These are phyloP conservation scores for Colletotrichum sp. DNA, from an alignment of 2,329 filamentous ascomycete genomes.

Conservation along the genomic window DNA sequence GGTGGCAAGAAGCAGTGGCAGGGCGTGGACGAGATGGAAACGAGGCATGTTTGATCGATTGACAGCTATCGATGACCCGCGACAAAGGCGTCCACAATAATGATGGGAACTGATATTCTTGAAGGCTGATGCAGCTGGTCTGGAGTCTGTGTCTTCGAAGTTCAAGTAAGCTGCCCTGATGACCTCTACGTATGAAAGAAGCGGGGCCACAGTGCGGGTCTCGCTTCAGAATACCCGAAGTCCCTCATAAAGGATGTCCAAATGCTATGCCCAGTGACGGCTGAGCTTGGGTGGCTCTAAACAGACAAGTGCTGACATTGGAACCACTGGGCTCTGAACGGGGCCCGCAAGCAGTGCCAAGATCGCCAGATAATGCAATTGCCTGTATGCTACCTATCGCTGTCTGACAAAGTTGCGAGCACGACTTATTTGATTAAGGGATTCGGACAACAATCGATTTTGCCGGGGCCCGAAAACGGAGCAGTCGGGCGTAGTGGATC, in stretches of 20 bases:
- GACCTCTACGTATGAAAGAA: background rate
- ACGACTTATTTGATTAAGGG: too few relatives aligned
- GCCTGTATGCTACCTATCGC: background rate
- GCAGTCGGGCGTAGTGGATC: rapidly evolving
- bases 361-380: background rate
- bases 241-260: background rate
- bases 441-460: background rate
- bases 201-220: too few relatives aligned
- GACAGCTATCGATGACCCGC: rapidly evolving
- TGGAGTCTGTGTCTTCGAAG: background rate
- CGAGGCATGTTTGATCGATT: background rate
- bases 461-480: background rate
- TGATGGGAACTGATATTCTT: rapidly evolving
- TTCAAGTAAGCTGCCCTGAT: background rate
- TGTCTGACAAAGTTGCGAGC: too few relatives aligned
- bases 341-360: background rate
- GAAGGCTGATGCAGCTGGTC: background rate
- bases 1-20: slow-evolving; percentile 31
- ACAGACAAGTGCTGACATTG: background rate
- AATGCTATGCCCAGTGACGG: background rate
- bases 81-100: background rate
- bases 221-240: background rate
- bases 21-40: slow-evolving; percentile 24
- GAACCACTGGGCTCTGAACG: background rate
- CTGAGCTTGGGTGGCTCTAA: background rate